Evolutionary conservation across 1,284 basidiomycete species (phyloP).

Genomic region (Lentinula novae-zelandiae): DNA sequence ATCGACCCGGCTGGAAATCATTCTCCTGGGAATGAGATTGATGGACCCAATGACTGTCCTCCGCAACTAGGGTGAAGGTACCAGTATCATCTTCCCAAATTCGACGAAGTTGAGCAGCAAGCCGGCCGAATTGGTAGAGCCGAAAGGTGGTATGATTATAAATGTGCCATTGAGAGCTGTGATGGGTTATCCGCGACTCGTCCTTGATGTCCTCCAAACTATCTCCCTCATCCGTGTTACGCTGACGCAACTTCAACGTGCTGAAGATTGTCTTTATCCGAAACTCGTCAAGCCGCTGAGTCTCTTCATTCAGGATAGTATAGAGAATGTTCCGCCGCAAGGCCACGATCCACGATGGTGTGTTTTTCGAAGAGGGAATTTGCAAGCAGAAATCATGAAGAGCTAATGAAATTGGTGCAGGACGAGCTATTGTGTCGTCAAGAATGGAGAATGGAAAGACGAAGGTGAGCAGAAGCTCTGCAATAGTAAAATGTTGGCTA

Average conservation of each 20-base stretch:
- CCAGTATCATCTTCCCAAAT: conserved; percentile 34
- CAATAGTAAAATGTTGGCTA: conserved; percentile 28
- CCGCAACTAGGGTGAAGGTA: conserved; percentile 34
- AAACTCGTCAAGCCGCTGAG: conserved; percentile 35
- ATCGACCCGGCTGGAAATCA: not conserved
- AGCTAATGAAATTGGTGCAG: conserved; percentile 31
- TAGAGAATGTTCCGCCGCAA: conserved; percentile 35
- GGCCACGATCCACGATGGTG: conserved; percentile 33
- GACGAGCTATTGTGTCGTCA: conserved; percentile 24
- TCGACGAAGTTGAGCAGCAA: conserved; percentile 35
- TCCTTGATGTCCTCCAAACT: conserved; percentile 20
- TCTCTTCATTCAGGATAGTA: conserved; percentile 36
- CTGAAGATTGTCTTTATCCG: conserved; percentile 29
- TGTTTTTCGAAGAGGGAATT: conserved; percentile 30
- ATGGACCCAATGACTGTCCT: conserved; percentile 34
- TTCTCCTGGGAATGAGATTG: conserved; percentile 13
- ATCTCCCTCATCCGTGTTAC: conserved; percentile 9
- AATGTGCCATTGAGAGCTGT: conserved; percentile 32
- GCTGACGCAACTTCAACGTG: conserved; percentile 15
- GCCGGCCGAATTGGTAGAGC: conserved; percentile 34
- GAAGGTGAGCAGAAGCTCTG: conserved; percentile 18
- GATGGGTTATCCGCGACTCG: conserved; percentile 27
- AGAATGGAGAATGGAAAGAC: conserved; percentile 35
- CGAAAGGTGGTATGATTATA: conserved; percentile 29
- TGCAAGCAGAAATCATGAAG: conserved; percentile 34